A percentile compares a stretch with the other conserved stretches of the same genome.
Evolutionary conservation across 2,329 filamentous ascomycete species (phyloP).

Genomic region (Pseudogymnoascus sp.): DNA sequence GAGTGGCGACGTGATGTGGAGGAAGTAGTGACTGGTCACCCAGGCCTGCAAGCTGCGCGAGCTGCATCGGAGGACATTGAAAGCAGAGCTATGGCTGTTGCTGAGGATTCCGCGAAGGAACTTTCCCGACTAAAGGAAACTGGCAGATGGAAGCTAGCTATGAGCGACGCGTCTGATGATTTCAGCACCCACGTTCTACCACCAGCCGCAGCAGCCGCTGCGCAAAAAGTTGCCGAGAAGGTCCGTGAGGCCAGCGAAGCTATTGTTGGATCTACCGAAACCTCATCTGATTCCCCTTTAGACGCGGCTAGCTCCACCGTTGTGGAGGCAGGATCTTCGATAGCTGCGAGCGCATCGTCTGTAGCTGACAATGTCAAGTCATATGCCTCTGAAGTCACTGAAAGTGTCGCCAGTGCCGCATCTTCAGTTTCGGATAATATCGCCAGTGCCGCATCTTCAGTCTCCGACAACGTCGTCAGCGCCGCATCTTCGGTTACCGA

Average conservation of each 20-base stretch:
- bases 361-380: conserved; percentile 19
- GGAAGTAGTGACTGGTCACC: conserved; percentile 64
- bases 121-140: conserved; percentile 74
- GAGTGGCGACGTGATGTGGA: conserved; percentile 81
- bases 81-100: conserved; percentile 69
- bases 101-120: conserved; percentile 71
- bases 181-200: conserved; percentile 64
- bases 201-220: conserved; percentile 41
- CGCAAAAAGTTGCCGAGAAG: conserved; percentile 25
- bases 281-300: conserved; percentile 24
- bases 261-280: conserved; percentile 20
- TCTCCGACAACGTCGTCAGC: conserved; percentile 19
- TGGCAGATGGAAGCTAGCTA: conserved; percentile 72
- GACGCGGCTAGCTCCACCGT: conserved; percentile 20
- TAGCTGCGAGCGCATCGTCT: conserved; percentile 18
- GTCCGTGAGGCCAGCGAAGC: conserved; percentile 24
- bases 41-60: conserved; percentile 60
- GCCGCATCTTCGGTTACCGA: conserved; percentile 17
- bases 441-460: conserved; percentile 13
- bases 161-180: conserved; percentile 66
- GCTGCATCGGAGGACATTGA: conserved; percentile 62
- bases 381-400: conserved; percentile 15
- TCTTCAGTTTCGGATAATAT: conserved; percentile 18
- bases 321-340: conserved; percentile 15
- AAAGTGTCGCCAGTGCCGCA: conserved; percentile 19